Evolutionary conservation across 1,284 basidiomycete species (phyloP).

Genomic region (Trichosporon coremiiforme): DNA sequence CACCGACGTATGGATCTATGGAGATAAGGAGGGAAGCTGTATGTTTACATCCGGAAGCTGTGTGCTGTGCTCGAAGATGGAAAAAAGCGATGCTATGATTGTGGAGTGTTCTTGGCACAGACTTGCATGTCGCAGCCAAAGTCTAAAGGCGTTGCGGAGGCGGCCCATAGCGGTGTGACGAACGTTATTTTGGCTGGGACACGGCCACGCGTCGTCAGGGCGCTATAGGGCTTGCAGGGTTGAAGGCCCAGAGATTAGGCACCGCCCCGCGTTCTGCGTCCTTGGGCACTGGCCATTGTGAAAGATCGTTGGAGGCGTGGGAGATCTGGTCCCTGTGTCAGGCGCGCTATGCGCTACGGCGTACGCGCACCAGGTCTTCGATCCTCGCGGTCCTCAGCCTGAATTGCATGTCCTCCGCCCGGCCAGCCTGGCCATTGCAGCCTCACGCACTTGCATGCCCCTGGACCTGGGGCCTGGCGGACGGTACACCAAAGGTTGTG

Average conservation of each 20-base stretch:
- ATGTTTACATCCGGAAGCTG: background rate
- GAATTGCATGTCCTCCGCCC: background rate
- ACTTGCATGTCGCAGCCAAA: background rate
- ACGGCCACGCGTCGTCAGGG: conserved; percentile 1
- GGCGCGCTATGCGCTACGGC: background rate
- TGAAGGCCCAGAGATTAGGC: background rate
- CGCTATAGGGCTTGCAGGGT: background rate
- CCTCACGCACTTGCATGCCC: background rate
- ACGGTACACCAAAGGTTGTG: background rate
- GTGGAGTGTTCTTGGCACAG: background rate
- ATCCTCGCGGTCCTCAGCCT: background rate
- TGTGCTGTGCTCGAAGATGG: background rate
- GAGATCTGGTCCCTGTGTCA: conserved; percentile 3
- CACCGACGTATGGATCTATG: too few relatives aligned
- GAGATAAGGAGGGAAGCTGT: background rate
- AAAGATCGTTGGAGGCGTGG: background rate
- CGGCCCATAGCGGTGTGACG: background rate
- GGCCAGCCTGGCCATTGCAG: background rate
- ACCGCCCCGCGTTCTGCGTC: background rate
- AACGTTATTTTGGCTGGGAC: background rate
- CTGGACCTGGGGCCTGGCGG: background rate
- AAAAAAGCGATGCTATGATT: conserved; percentile 1
- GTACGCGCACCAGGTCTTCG: background rate
- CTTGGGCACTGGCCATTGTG: background rate
- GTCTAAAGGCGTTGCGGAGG: background rate